Evolutionary conservation across 768 basidiomycete genomes (phyloP).

Genomic region (Auriscalpium microsporum): DNA sequence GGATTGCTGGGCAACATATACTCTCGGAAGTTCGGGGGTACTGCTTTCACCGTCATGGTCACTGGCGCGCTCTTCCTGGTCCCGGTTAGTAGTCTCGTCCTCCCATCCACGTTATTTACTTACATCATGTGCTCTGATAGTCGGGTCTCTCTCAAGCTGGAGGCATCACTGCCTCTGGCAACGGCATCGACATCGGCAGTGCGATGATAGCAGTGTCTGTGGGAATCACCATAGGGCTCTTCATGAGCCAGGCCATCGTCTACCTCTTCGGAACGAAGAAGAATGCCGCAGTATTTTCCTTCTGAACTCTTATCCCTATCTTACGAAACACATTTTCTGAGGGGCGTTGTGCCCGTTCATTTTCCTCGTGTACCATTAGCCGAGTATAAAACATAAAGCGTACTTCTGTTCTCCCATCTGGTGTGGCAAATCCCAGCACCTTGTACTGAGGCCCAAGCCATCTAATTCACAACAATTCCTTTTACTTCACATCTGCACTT

Average conservation of each 20-base stretch:
- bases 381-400: no score
- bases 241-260: constrained; percentile 81
- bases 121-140: constrained; percentile 27
- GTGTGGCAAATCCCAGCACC: no score
- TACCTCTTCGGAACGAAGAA: constrained; percentile 82
- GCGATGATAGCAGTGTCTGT: constrained; percentile 89
- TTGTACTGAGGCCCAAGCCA: no score
- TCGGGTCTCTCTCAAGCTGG: constrained; percentile 83
- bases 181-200: constrained; percentile 75
- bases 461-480: no score
- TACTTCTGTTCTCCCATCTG: no score
- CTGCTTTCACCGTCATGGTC: constrained; percentile 87
- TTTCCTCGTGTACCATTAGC: no score
- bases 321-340: no score
- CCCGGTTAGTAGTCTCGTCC: constrained; percentile 45
- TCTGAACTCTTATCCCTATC: constrained; percentile 30
- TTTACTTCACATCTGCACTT: no score
- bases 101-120: constrained; percentile 3
- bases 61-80: constrained; percentile 83
- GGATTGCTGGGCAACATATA: constrained; percentile 75
- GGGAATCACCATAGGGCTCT: constrained; percentile 83
- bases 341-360: no score
- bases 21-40: constrained; percentile 74
- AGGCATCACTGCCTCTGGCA: constrained; percentile 73
- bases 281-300: constrained; percentile 79